Conservation (phyloP, 1,139 yeast genomes). For the Pichia sp. region DNA sequence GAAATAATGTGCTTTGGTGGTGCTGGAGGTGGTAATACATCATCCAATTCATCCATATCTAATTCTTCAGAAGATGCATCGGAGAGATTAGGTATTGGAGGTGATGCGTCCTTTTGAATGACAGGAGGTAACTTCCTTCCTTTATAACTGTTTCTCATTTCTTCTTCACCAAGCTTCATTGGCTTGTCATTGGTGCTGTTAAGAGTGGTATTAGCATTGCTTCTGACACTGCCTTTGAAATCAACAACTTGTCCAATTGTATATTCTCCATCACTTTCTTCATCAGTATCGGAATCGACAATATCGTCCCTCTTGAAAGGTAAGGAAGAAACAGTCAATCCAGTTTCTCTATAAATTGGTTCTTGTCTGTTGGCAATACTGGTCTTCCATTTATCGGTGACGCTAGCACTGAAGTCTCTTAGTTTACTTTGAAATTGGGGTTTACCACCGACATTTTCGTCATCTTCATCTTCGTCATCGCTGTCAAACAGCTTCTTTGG, state of each 20-base stretch:
- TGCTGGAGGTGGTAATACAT: conserved; percentile 24
- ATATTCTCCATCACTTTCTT: conserved; percentile 18
- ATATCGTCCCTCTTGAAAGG: conserved; percentile 1
- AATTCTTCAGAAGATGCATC: neutral
- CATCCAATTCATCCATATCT: conserved; percentile 9
- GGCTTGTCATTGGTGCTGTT: neutral
- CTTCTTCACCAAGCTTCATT: conserved; percentile 3
- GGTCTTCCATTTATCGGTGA: conserved; percentile 9
- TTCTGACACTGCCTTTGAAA: conserved; percentile 17
- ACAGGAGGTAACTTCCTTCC: conserved; percentile 21
- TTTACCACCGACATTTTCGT: neutral
- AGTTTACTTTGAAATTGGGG: no score
- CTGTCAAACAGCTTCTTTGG: conserved; percentile 27
- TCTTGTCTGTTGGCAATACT: conserved; percentile 18
- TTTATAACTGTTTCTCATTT: conserved; percentile 23
- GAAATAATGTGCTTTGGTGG: conserved; percentile 30
- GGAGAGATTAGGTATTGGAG: neutral
- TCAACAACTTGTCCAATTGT: conserved; percentile 26
- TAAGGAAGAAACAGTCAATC: conserved; percentile 6
- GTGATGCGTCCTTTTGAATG: neutral
- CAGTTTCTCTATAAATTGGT: conserved; percentile 4
- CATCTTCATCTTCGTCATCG: conserved; percentile 21
- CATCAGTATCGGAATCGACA: neutral
- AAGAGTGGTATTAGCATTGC: neutral
- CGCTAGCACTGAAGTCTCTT: neutral